Percentiles rank a stretch among this genome's conserved stretches.
Evolutionary conservation across 2,329 filamentous ascomycete genomes (phyloP).

Genomic region (Fusarium illudens): DNA sequence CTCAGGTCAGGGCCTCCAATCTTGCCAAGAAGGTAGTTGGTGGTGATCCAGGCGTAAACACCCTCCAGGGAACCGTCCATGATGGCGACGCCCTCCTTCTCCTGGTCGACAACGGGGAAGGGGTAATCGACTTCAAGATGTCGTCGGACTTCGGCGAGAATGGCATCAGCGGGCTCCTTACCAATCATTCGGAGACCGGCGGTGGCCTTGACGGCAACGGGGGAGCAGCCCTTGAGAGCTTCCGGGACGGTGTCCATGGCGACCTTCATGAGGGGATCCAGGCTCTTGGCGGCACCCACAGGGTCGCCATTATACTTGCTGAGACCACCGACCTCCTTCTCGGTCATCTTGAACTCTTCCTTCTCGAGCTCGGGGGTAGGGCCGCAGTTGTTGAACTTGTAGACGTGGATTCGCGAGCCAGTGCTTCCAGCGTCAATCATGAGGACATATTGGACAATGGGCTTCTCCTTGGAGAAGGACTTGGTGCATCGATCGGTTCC

Average conservation of each 20-base stretch:
- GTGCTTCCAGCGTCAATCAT: conserved; percentile 99
- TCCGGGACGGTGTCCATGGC: conserved; percentile 87
- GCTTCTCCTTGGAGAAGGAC: conserved; percentile 86
- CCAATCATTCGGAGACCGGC: conserved; percentile 91
- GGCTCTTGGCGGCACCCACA: conserved; percentile 85
- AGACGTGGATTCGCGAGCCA: conserved; percentile 96
- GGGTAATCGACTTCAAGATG: conserved; percentile 90
- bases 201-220: conserved; percentile 97
- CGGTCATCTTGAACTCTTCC: conserved; percentile 93
- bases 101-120: conserved; percentile 89
- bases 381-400: conserved; percentile 99
- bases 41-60: conserved; percentile 98
- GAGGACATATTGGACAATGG: conserved; percentile 94
- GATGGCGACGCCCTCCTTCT: conserved; percentile 88
- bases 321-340: conserved; percentile 82
- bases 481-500: conserved; percentile 80
- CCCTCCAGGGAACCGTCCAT: conserved; percentile 98
- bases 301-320: conserved; percentile 90
- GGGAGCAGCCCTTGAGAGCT: conserved; percentile 88
- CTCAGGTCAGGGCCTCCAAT: conserved; percentile 92
- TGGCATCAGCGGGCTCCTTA: conserved; percentile 79
- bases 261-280: conserved; percentile 87
- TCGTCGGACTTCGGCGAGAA: conserved; percentile 82
- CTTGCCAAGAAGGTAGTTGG: conserved; percentile 97
- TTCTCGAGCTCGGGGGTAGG: conserved; percentile 92